Evolutionary conservation across 805 yeast genomes (phyloP).

Genomic region (Nakazawaea ernobii): DNA sequence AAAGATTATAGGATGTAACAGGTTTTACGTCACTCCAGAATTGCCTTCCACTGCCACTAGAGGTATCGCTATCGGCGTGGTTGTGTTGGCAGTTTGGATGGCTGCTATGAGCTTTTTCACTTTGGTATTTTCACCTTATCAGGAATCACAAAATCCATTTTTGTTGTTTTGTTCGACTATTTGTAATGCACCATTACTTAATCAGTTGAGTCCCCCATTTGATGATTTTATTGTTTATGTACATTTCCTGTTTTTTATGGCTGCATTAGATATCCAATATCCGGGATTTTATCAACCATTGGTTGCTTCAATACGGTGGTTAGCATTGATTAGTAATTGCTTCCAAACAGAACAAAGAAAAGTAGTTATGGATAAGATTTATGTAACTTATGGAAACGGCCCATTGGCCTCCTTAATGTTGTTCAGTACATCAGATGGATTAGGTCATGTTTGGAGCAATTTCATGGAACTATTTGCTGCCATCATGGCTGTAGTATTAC

Average conservation of each 20-base stretch:
- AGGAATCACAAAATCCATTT: constrained; percentile 51
- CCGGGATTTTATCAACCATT: constrained; percentile 62
- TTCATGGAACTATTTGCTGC: constrained; percentile 31
- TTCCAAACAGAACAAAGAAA: not conserved
- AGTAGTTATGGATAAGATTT: constrained; percentile 5
- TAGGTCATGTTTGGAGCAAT: constrained; percentile 34
- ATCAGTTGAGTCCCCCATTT: constrained; percentile 50
- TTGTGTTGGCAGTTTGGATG: constrained; percentile 35
- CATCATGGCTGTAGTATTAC: constrained; percentile 20
- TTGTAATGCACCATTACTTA: constrained; percentile 50
- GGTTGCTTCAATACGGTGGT: constrained; percentile 47
- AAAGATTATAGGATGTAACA: constrained; percentile 39
- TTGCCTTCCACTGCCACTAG: constrained; percentile 30
- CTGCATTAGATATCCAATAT: constrained; percentile 46
- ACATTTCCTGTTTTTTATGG: constrained; percentile 55
- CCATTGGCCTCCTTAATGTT: constrained; percentile 35
- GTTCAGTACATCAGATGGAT: constrained; percentile 20
- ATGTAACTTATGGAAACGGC: constrained; percentile 27
- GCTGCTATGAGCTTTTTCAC: constrained; percentile 28
- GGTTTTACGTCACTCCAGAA: constrained; percentile 43
- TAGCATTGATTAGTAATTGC: constrained; percentile 36
- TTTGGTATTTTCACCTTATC: constrained; percentile 45
- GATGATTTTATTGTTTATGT: constrained; percentile 44
- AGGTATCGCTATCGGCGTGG: constrained; percentile 33
- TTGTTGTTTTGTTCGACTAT: constrained; percentile 49